Conservation (phyloP, 352 stramenopile genomes). For the Phytopythium cucurbitacearum region DNA sequence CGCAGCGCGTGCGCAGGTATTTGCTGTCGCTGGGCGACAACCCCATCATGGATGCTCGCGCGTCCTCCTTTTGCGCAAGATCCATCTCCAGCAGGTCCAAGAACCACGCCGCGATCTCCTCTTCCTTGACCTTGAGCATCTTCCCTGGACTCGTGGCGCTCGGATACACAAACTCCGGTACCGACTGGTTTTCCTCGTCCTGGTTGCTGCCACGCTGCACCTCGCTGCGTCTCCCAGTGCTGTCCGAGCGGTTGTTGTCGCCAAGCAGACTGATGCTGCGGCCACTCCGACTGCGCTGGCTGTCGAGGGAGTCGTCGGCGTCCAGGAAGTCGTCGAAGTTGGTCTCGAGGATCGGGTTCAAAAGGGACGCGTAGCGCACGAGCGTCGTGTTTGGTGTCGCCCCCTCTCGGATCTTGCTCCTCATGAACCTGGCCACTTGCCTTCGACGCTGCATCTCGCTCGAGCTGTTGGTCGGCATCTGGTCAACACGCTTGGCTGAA, state of each 20-base stretch:
- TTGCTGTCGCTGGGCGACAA: background rate
- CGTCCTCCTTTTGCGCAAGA: constrained; percentile 29
- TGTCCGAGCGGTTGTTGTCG: constrained; percentile 3
- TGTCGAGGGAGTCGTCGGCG: constrained; percentile 6
- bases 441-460: constrained; percentile 36
- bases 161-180: constrained; percentile 12
- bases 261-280: constrained; percentile 15
- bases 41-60: background rate
- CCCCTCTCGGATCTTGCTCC: constrained; percentile 56
- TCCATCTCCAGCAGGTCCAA: constrained; percentile 61
- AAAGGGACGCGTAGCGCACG: constrained; percentile 42
- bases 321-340: constrained; percentile 55
- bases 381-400: constrained; percentile 68
- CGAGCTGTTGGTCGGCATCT: background rate
- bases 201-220: constrained; percentile 14
- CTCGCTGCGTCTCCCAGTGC: background rate
- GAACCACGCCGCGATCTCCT: constrained; percentile 71
- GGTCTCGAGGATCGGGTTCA: constrained; percentile 70
- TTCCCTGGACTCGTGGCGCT: constrained; percentile 17
- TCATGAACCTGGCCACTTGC: constrained; percentile 57
- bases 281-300: constrained; percentile 1
- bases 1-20: constrained; percentile 5
- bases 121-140: constrained; percentile 47
- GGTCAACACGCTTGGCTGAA: background rate
- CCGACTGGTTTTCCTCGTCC: constrained; percentile 19